phyloP scores from a whole-genome alignment of 2,329 filamentous ascomycete species.

The Clonostachys solani region DNA sequence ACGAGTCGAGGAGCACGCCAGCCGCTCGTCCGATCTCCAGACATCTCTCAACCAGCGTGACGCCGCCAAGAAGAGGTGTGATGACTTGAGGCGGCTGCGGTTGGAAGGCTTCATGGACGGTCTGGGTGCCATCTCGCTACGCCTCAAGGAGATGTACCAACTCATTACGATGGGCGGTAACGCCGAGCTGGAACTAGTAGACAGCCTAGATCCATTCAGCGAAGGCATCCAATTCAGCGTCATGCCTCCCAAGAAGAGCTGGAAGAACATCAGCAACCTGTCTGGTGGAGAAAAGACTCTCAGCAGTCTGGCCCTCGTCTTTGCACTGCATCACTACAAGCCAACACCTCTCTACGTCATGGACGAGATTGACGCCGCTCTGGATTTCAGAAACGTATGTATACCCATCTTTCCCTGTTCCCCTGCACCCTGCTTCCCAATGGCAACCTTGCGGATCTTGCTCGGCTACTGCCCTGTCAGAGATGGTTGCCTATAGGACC shows the following conservation, averaged over 20 bases:
- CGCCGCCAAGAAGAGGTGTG: conserved; percentile 83
- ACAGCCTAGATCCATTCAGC: conserved; percentile 92
- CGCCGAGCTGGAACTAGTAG: conserved; percentile 93
- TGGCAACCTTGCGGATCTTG: neutral
- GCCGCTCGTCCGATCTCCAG: conserved; percentile 79
- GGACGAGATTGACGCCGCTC: conserved; percentile 97
- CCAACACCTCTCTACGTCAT: conserved; percentile 97
- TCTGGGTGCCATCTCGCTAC: conserved; percentile 87
- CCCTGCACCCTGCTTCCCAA: neutral
- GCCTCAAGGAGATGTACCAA: conserved; percentile 99
- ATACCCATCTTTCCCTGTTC: neutral
- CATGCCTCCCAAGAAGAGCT: conserved; percentile 99
- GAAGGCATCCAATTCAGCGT: conserved; percentile 97
- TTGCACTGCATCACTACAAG: conserved; percentile 96
- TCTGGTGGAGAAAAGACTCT: conserved; percentile 97
- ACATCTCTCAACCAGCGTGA: conserved; percentile 76
- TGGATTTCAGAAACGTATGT: conserved; percentile 97
- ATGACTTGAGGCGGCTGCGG: conserved; percentile 84
- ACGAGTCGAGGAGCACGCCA: conserved; percentile 76
- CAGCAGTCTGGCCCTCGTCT: conserved; percentile 90
- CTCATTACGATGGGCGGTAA: conserved; percentile 99
- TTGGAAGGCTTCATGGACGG: conserved; percentile 98
- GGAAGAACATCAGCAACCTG: conserved; percentile 98
- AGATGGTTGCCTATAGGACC: too few species aligned
- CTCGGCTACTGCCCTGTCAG: neutral